Evolutionary conservation across 768 basidiomycete species (phyloP).

Genomic region (Leccinum barrowsii): DNA sequence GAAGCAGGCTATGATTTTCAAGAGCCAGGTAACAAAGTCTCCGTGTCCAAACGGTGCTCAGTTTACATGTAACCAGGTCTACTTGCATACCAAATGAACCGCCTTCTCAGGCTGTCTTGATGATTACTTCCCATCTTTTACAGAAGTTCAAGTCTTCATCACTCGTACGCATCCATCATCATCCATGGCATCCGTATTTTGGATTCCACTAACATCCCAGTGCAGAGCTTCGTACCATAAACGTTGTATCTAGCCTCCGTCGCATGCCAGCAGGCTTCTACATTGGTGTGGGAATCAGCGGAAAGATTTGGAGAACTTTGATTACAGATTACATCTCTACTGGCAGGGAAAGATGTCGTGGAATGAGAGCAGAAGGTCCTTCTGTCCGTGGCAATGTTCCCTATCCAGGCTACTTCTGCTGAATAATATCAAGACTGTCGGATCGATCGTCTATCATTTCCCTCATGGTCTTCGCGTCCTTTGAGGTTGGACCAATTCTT

Average conservation of each 20-base stretch:
- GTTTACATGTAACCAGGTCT: too few species aligned
- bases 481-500: neutral
- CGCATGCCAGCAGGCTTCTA: neutral
- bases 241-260: neutral
- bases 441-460: neutral
- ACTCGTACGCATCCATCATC: too few species aligned
- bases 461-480: neutral
- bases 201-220: too few species aligned
- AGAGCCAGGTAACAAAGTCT: too few species aligned
- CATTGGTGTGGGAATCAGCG: neutral
- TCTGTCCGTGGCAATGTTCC: neutral
- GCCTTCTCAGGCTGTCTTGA: too few species aligned
- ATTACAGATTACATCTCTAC: neutral
- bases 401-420: neutral
- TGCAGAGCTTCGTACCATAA: neutral
- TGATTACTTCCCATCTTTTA: too few species aligned
- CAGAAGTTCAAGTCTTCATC: too few species aligned
- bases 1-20: too few species aligned
- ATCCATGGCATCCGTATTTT: too few species aligned
- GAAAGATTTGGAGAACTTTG: neutral
- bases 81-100: too few species aligned
- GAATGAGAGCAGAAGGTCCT: neutral
- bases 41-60: too few species aligned
- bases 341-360: neutral
- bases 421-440: neutral